These are phyloP conservation scores for Trifolium repens DNA, from an alignment of 306 rosid genomes.

Conservation along the genomic window DNA sequence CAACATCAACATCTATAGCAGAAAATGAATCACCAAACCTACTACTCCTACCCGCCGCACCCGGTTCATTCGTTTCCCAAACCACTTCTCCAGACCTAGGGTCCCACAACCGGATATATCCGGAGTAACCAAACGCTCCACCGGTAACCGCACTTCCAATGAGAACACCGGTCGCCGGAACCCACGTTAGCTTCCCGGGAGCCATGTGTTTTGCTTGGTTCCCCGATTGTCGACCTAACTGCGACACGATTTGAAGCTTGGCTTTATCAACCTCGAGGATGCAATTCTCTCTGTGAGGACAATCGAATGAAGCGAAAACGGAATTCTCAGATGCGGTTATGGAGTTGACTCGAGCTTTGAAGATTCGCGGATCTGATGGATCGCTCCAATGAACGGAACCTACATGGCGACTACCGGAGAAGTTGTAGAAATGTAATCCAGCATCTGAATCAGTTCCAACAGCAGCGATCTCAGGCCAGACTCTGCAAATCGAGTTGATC, in stretches of 20 bases:
- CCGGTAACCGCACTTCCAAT: conserved; percentile 60
- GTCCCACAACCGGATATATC: conserved; percentile 85
- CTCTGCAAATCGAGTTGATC: conserved; percentile 68
- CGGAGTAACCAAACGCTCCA: conserved; percentile 83
- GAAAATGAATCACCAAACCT: conserved; percentile 86
- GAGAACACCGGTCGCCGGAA: conserved; percentile 61
- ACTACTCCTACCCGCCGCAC: conserved; percentile 81
- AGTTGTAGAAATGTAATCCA: conserved; percentile 80
- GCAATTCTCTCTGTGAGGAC: conserved; percentile 71
- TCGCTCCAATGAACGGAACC: conserved; percentile 83
- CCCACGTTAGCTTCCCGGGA: conserved; percentile 66
- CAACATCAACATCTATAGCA: conserved; percentile 65
- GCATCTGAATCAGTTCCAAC: conserved; percentile 65
- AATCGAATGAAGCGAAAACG: conserved; percentile 72
- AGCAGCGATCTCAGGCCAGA: conserved; percentile 76
- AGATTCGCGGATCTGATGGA: conserved; percentile 74
- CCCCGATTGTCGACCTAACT: conserved; percentile 70
- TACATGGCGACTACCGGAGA: conserved; percentile 66
- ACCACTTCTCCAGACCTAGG: conserved; percentile 65
- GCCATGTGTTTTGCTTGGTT: conserved; percentile 69
- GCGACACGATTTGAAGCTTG: conserved; percentile 58
- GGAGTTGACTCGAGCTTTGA: conserved; percentile 79
- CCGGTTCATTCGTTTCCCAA: conserved; percentile 90
- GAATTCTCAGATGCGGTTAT: conserved; percentile 54
- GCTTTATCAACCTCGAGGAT: conserved; percentile 70